A percentile compares a stretch with the other conserved stretches of the same genome.
Evolutionary conservation across 1,139 yeast genomes (phyloP).

Genomic region (Geotrichum klebahnii): DNA sequence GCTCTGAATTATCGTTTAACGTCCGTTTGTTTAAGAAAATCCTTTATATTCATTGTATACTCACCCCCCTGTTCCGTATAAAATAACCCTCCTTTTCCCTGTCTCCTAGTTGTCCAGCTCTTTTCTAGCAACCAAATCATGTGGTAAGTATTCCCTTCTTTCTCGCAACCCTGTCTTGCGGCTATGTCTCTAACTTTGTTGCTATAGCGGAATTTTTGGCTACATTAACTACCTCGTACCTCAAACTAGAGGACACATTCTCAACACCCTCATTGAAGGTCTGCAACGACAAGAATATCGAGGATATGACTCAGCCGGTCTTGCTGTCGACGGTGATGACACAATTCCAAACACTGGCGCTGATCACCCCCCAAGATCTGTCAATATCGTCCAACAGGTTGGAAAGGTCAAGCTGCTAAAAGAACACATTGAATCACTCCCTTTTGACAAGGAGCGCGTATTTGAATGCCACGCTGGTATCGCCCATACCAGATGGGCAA

Average conservation of each 20-base stretch:
- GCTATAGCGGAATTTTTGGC: constrained; percentile 95
- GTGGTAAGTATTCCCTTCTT: constrained; percentile 18
- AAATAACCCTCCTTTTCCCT: too few species aligned
- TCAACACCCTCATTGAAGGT: constrained; percentile 86
- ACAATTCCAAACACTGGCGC: constrained; percentile 32
- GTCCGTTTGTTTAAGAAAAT: too few species aligned
- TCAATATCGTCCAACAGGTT: constrained; percentile 71
- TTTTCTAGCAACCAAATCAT: constrained; percentile 12
- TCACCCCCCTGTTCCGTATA: too few species aligned
- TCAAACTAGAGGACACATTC: constrained; percentile 84
- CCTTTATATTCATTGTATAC: too few species aligned
- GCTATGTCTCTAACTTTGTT: constrained; percentile 95
- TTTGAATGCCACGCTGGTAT: constrained; percentile 90
- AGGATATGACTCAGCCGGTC: constrained; percentile 97
- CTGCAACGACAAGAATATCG: constrained; percentile 92
- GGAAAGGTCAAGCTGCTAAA: constrained; percentile 87
- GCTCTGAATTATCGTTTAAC: too few species aligned
- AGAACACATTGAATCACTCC: constrained; percentile 53
- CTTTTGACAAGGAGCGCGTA: constrained; percentile 55
- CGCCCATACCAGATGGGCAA: constrained; percentile 99
- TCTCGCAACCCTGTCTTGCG: constrained; percentile 69
- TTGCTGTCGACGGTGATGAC: constrained; percentile 83
- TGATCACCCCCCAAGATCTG: constrained; percentile 38
- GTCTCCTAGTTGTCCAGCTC: too few species aligned
- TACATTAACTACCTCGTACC: constrained; percentile 94